Percentiles rank a stretch among this genome's conserved stretches.
phyloP scores from a whole-genome alignment of 1,284 basidiomycete genomes.

The Polyporus tsugae region DNA sequence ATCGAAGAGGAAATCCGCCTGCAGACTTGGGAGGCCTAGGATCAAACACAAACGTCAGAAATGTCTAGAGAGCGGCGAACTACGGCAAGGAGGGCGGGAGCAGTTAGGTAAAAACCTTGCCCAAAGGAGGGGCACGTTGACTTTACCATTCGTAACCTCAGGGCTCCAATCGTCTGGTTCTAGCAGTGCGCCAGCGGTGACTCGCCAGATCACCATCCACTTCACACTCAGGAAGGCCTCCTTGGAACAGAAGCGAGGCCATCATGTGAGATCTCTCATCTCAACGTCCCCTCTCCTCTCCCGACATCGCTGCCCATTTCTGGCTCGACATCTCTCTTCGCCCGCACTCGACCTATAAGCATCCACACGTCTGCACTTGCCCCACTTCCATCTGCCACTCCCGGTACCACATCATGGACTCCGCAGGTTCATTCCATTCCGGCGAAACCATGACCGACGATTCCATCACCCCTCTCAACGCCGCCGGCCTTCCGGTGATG shows the following conservation, averaged over 20 bases:
- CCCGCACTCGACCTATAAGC: background rate
- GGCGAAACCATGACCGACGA: background rate
- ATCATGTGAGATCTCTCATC: background rate
- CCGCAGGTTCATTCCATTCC: slow-evolving; percentile 1
- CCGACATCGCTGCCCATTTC: background rate
- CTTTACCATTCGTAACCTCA: slow-evolving; percentile 18
- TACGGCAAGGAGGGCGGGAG: slow-evolving; percentile 5
- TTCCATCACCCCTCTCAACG: slow-evolving; percentile 9
- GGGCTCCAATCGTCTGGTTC: slow-evolving; percentile 21
- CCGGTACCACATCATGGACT: slow-evolving; percentile 7
- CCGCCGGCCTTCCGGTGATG: slow-evolving; percentile 8
- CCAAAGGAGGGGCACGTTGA: slow-evolving; percentile 4
- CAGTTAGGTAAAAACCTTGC: slow-evolving; percentile 1
- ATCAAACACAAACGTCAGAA: slow-evolving; percentile 18
- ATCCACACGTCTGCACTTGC: background rate
- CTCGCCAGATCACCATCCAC: slow-evolving; percentile 11
- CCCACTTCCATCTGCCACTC: slow-evolving; percentile 1
- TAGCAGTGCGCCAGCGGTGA: background rate
- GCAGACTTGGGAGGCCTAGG: background rate
- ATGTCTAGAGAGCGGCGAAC: slow-evolving; percentile 7
- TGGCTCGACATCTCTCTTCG: slow-evolving; percentile 1
- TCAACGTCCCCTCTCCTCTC: background rate
- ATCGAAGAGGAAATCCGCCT: background rate
- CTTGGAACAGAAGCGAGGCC: slow-evolving; percentile 3
- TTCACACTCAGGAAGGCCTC: slow-evolving; percentile 2